phyloP scores from a whole-genome alignment of 2,329 filamentous ascomycete species.

The Diaporthe eres region DNA sequence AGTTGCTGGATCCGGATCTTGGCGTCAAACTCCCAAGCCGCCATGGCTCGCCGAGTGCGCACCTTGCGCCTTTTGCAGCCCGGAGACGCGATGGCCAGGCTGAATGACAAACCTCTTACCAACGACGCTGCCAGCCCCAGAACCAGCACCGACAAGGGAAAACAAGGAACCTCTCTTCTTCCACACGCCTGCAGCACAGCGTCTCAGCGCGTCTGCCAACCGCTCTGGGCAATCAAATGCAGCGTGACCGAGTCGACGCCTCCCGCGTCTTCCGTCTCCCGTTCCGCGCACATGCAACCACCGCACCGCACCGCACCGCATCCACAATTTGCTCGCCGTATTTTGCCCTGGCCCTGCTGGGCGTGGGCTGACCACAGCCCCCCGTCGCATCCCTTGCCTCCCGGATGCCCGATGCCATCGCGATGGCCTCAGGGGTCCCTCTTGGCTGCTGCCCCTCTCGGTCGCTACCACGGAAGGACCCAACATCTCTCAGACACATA shows the following conservation, averaged over 20 bases:
- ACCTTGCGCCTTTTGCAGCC: not conserved
- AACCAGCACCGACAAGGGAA: not conserved
- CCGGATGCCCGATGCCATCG: not conserved
- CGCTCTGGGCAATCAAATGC: slow-evolving; percentile 6
- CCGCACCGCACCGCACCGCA: not conserved
- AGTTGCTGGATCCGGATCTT: slow-evolving; percentile 32
- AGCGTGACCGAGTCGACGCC: not conserved
- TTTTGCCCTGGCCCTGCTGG: not conserved
- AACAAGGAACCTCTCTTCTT: not conserved
- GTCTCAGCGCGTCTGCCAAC: slow-evolving; percentile 14
- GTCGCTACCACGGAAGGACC: not conserved
- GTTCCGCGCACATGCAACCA: slow-evolving; percentile 7
- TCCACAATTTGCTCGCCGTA: not conserved
- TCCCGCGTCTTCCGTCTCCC: not conserved
- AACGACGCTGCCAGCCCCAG: not conserved
- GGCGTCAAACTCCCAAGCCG: slow-evolving; percentile 11
- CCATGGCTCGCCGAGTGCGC: not conserved
- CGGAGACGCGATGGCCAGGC: not conserved
- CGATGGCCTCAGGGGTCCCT: slow-evolving; percentile 13
- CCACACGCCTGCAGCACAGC: not conserved
- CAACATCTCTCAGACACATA: not conserved
- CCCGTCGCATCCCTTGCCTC: not conserved
- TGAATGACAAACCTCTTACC: slow-evolving; percentile 31
- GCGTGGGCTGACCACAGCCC: not conserved
- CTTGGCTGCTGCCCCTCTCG: slow-evolving; percentile 18